Evolutionary conservation across 2,329 filamentous ascomycete species (phyloP).

Genomic region (Fusarium xyrophilum): DNA sequence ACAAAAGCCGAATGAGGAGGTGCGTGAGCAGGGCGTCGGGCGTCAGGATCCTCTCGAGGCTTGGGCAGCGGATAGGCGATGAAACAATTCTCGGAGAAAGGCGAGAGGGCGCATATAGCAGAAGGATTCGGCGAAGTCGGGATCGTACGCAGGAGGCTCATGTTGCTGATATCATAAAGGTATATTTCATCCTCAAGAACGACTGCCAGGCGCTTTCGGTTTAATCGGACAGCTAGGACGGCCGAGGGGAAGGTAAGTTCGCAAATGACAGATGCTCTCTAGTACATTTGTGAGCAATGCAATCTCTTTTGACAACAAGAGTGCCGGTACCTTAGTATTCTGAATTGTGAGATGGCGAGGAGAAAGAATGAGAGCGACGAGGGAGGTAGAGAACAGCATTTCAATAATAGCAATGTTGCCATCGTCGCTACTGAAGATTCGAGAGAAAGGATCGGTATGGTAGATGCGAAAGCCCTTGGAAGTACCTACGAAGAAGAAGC

Average conservation of each 20-base stretch:
- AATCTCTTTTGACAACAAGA: background rate
- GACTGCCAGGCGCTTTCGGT: slow-evolving; percentile 91
- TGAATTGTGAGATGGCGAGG: slow-evolving; percentile 93
- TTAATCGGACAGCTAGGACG: slow-evolving; percentile 90
- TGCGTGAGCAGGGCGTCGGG: slow-evolving; percentile 76
- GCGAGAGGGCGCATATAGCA: slow-evolving; percentile 90
- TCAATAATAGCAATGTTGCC: slow-evolving; percentile 95
- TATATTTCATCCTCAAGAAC: slow-evolving; percentile 97
- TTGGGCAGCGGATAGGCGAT: slow-evolving; percentile 91
- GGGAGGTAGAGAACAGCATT: slow-evolving; percentile 98
- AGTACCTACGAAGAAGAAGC: slow-evolving; percentile 65
- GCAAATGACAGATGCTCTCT: slow-evolving; percentile 85
- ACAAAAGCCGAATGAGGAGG: slow-evolving; percentile 81
- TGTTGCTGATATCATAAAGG: slow-evolving; percentile 98
- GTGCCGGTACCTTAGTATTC: slow-evolving; percentile 83
- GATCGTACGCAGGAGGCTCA: slow-evolving; percentile 92
- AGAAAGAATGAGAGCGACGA: slow-evolving; percentile 91
- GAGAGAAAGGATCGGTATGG: slow-evolving; percentile 93
- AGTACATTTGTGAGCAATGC: slow-evolving; percentile 27
- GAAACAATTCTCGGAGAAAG: slow-evolving; percentile 94
- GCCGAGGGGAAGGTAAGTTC: slow-evolving; percentile 98
- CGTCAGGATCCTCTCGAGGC: slow-evolving; percentile 65
- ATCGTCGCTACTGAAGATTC: slow-evolving; percentile 93
- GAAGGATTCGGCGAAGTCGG: slow-evolving; percentile 91
- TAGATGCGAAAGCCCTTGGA: slow-evolving; percentile 95